Evolutionary conservation across 2,329 filamentous ascomycete species (phyloP), one percentile per base, ranked within the genome.

Genomic region (Epichloe uncinata): DNA sequence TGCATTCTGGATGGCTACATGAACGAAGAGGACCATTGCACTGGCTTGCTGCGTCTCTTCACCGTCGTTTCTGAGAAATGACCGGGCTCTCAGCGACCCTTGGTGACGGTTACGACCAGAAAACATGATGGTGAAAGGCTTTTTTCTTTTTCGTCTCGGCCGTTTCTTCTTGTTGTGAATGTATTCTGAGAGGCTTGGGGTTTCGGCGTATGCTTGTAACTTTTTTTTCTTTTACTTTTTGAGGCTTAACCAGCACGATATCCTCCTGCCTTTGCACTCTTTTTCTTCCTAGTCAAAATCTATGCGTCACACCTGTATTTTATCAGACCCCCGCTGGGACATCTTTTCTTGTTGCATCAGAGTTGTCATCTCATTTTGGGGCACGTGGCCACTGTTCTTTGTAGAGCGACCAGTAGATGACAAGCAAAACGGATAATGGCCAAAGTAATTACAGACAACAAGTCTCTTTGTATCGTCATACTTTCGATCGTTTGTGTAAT

Each of bases 401-500:
- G 37, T 40, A 38, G 33, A 45, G n/a, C 20, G 47, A 35, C 26
- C 13, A 42, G 22, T 20, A 43, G 12, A 42, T 20, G 13, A 18
- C 3, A 46, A 30, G 18, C 3, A 38, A 40, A 46, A 20, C n/a
- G 35, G 48, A 41, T n/a, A 45, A 41, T 41, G 22, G 34, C 26
- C 30, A 2, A 43, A 43, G 4, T 34, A 37, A 33, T 43, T 41
- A 22, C 33, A 50, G 41, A 50, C n/a, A 40, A 42, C 20, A 37
- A 18, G 53, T 48, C 26, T 33, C 11, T 33, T 30, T 20, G 15
- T 45, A 49, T 45, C 54, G 26, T 55, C 52, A 55, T 55, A 51
- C 52, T 54, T 52, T 61, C 48, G 54, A 52, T 47, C 57, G 18
- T 55, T 54, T 59, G 58, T 62, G 56, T 58, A 58, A 53, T 55